Evolutionary conservation across 257 asterid genomes (phyloP).

Genomic region (Henckelia pumila): DNA sequence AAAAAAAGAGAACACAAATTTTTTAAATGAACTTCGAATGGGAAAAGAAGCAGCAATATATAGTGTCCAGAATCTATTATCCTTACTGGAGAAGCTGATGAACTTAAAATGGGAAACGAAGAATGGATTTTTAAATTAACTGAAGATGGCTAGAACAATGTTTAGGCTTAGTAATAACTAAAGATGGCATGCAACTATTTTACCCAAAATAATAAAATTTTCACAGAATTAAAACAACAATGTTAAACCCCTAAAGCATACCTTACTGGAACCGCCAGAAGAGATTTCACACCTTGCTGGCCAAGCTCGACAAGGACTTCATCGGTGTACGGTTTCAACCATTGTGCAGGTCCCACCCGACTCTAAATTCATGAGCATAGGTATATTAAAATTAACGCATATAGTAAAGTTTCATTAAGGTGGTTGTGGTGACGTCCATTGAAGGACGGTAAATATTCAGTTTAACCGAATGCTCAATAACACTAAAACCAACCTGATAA

Average conservation of each 20-base stretch:
- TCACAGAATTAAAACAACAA: too few species aligned
- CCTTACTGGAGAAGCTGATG: constrained; percentile 20
- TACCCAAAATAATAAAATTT: too few species aligned
- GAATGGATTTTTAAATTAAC: background rate
- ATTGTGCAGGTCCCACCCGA: constrained; percentile 97
- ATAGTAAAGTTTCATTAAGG: background rate
- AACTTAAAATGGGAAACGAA: constrained; percentile 18
- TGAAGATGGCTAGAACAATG: background rate
- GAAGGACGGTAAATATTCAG: too few species aligned
- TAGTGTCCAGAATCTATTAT: constrained; percentile 20
- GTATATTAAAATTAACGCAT: constrained; percentile 8
- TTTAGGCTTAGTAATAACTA: constrained; percentile 17
- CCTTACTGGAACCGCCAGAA: constrained; percentile 95
- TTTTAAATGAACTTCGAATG: background rate
- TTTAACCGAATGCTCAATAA: constrained; percentile 5
- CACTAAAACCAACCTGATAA: constrained; percentile 61
- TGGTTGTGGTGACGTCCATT: background rate
- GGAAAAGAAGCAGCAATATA: constrained; percentile 11
- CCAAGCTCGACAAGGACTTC: constrained; percentile 97
- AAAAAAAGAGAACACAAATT: constrained; percentile 10
- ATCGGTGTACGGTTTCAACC: constrained; percentile 97
- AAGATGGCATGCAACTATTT: constrained; percentile 10
- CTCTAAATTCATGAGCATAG: constrained; percentile 46
- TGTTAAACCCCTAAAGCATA: constrained; percentile 21
- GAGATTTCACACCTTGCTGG: constrained; percentile 75